These are phyloP conservation scores for Schwanniomyces occidentalis DNA, from an alignment of 805 yeast species.

Conservation along the genomic window DNA sequence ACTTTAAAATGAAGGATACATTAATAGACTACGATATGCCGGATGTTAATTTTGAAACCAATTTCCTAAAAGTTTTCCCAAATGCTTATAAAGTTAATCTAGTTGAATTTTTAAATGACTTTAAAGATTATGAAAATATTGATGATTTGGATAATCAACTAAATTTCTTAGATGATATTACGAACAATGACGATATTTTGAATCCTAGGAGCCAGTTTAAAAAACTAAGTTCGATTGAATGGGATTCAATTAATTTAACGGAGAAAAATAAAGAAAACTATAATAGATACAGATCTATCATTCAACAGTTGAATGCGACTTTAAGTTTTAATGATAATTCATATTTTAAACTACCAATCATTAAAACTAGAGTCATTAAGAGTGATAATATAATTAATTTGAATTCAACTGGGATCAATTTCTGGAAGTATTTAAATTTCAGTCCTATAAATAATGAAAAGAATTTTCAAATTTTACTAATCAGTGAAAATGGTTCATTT, in stretches of 20 bases:
- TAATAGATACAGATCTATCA: slow-evolving; percentile 19
- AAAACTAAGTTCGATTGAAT: slow-evolving; percentile 26
- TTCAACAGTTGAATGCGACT: slow-evolving; percentile 13
- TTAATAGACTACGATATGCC: slow-evolving; percentile 9
- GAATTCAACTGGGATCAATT: slow-evolving; percentile 43
- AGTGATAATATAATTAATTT: slow-evolving; percentile 47
- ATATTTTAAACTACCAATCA: slow-evolving; percentile 22
- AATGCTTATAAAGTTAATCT: slow-evolving; percentile 30
- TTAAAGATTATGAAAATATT: slow-evolving; percentile 13
- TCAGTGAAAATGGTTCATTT: slow-evolving; percentile 35
- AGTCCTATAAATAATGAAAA: slow-evolving; percentile 53
- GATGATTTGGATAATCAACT: slow-evolving; percentile 29
- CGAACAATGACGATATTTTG: slow-evolving; percentile 27
- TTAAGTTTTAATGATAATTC: slow-evolving; percentile 18
- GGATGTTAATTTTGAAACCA: slow-evolving; percentile 17
- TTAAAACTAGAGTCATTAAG: slow-evolving; percentile 31
- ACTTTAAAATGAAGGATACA: slow-evolving; percentile 1
- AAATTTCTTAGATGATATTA: slow-evolving; percentile 38
- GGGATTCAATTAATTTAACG: slow-evolving; percentile 29
- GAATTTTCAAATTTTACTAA: slow-evolving; percentile 50
- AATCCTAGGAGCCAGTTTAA: slow-evolving; percentile 24
- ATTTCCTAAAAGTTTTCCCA: slow-evolving; percentile 30
- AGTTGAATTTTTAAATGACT: slow-evolving; percentile 34
- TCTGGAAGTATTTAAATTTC: slow-evolving; percentile 60
- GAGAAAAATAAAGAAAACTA: slow-evolving; percentile 18